A percentile compares a stretch with the other conserved stretches of the same genome.
phyloP scores from a whole-genome alignment of 495 filamentous ascomycete genomes.

The Collariella sp. region DNA sequence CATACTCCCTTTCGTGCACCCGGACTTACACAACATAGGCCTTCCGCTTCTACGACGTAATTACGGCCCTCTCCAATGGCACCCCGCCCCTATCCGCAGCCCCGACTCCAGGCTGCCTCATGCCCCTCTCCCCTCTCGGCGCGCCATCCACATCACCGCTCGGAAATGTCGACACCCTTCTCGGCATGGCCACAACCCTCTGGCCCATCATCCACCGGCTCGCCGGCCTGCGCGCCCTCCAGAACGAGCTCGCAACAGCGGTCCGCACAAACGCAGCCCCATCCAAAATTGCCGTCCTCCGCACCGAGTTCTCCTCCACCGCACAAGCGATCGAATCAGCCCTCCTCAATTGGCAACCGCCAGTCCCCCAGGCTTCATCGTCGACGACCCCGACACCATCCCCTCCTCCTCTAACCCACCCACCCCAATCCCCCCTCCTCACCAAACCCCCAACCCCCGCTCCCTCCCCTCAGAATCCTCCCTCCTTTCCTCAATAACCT shows the following conservation, averaged over 20 bases:
- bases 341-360: constrained; percentile 47
- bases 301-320: constrained; percentile 47
- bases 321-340: constrained; percentile 49
- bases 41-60: constrained; percentile 58
- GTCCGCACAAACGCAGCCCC: constrained; percentile 26
- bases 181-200: constrained; percentile 53
- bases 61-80: constrained; percentile 53
- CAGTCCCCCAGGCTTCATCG: constrained; percentile 27
- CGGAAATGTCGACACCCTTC: constrained; percentile 48
- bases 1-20: neutral
- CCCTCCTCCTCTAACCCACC: neutral
- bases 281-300: constrained; percentile 45
- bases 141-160: constrained; percentile 36
- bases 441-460: neutral
- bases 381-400: constrained; percentile 2
- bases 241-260: constrained; percentile 41
- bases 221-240: constrained; percentile 45
- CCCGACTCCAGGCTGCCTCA: constrained; percentile 36
- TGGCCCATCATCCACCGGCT: constrained; percentile 58
- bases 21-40: constrained; percentile 30
- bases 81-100: constrained; percentile 47
- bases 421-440: constrained; percentile 6
- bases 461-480: constrained; percentile 14
- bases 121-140: constrained; percentile 40
- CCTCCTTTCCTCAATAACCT: constrained; percentile 41